These are phyloP conservation scores for Neonothopanus nambi DNA, from an alignment of 1,284 basidiomycete species.

Conservation along the genomic window DNA sequence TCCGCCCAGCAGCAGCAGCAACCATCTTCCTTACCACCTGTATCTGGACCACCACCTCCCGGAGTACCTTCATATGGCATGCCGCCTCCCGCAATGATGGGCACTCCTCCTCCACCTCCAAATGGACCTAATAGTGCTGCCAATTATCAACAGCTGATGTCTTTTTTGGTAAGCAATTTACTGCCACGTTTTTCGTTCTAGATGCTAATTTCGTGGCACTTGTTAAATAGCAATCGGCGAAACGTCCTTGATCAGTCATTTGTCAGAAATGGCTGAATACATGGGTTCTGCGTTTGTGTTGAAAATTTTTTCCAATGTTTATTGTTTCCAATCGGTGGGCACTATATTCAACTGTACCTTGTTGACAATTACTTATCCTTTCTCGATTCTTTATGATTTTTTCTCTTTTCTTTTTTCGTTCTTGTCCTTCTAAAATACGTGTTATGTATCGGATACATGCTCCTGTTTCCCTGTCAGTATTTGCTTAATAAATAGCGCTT, in stretches of 20 bases:
- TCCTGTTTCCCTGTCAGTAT: too few relatives aligned
- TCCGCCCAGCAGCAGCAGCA: constrained; percentile 43
- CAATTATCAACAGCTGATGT: constrained; percentile 14
- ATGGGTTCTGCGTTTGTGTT: too few relatives aligned
- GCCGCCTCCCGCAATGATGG: constrained; percentile 13
- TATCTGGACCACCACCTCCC: constrained; percentile 31
- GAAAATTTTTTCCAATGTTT: too few relatives aligned
- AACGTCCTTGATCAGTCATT: constrained; percentile 12
- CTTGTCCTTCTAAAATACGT: too few relatives aligned
- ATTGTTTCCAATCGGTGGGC: too few relatives aligned
- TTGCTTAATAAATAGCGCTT: too few relatives aligned
- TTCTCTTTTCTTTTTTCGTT: too few relatives aligned
- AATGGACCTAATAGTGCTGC: neutral
- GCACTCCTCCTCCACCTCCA: constrained; percentile 3
- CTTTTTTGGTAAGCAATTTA: constrained; percentile 4
- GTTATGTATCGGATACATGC: too few relatives aligned
- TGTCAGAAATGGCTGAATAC: too few relatives aligned
- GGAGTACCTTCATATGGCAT: constrained; percentile 9
- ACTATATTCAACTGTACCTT: too few relatives aligned
- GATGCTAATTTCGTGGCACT: neutral
- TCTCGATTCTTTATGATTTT: too few relatives aligned
- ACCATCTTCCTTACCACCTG: constrained; percentile 32
- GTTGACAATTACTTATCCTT: too few relatives aligned
- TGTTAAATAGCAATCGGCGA: neutral
- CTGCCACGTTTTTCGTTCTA: neutral